These are phyloP conservation scores for Boehmeria nivea DNA, from an alignment of 306 rosid species.

Conservation along the genomic window DNA sequence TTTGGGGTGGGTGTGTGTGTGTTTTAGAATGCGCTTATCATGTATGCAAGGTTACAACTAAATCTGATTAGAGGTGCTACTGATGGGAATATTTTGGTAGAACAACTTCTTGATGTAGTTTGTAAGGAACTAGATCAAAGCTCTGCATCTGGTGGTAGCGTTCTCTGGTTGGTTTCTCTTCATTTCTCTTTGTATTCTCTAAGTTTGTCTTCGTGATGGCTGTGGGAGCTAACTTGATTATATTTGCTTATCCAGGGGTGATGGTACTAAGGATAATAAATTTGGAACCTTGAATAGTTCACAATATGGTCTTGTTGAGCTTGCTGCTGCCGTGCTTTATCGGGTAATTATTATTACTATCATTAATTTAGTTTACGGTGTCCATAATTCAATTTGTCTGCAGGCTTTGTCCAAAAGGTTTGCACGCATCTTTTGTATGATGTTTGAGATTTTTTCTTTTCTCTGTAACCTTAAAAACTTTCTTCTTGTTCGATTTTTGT, in stretches of 20 bases:
- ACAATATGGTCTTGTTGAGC: conserved; percentile 68
- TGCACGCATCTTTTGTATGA: not conserved
- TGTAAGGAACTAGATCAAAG: conserved; percentile 91
- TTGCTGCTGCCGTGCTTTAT: conserved; percentile 73
- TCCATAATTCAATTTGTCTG: not conserved
- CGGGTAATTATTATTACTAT: conserved; percentile 45
- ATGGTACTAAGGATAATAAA: conserved; percentile 70
- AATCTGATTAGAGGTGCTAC: conserved; percentile 55
- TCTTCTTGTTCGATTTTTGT: too few species aligned
- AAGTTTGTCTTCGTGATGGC: conserved; percentile 16
- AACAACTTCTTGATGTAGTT: conserved; percentile 75
- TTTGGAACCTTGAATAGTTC: conserved; percentile 72
- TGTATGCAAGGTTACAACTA: conserved; percentile 71
- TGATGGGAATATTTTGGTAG: conserved; percentile 58
- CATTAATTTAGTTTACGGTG: conserved; percentile 5
- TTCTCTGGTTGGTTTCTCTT: conserved; percentile 54
- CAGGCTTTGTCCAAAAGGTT: not conserved
- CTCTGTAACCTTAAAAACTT: conserved; percentile 2
- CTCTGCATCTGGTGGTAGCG: conserved; percentile 38
- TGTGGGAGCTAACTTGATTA: conserved; percentile 13
- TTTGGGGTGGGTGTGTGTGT: too few species aligned
- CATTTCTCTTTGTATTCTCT: not conserved
- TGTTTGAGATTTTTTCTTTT: not conserved
- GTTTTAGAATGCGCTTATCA: conserved; percentile 76
- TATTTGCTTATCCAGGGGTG: conserved; percentile 48